A percentile compares a stretch with the other conserved stretches of the same genome.
These are phyloP conservation scores for Tetragonia tetragonoides DNA, from an alignment of 148 eudicot genomes.

Conservation along the genomic window DNA sequence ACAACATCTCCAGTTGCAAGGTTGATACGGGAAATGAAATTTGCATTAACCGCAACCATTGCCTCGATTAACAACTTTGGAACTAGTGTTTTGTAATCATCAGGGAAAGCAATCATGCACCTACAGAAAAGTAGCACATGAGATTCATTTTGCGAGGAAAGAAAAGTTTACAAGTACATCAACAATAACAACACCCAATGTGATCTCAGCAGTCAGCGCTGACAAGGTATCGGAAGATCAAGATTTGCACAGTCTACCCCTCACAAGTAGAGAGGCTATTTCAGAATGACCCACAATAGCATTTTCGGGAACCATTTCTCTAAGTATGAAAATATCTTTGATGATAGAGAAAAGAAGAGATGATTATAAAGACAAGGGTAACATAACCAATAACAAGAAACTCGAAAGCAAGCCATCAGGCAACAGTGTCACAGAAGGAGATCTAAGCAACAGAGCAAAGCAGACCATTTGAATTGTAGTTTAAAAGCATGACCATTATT, in stretches of 20 bases:
- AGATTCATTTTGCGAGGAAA: background rate
- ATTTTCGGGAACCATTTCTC: no score
- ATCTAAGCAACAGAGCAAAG: background rate
- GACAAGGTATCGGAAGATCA: background rate
- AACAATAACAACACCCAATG: no score
- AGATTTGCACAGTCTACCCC: no score
- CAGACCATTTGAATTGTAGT: background rate
- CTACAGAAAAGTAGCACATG: constrained; percentile 41
- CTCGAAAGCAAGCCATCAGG: background rate
- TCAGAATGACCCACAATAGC: no score
- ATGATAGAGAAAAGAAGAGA: no score
- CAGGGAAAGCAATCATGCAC: constrained; percentile 87
- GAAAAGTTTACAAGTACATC: background rate
- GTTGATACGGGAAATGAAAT: constrained; percentile 78
- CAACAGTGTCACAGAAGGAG: background rate
- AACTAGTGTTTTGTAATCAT: constrained; percentile 79
- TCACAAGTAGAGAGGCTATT: no score
- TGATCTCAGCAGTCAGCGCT: no score
- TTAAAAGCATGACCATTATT: background rate
- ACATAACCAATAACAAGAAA: background rate
- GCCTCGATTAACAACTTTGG: constrained; percentile 76
- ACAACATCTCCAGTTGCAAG: constrained; percentile 88
- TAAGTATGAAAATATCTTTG: no score
- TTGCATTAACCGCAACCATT: constrained; percentile 59
- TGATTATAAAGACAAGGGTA: no score